Evolutionary conservation across 805 yeast species (phyloP), one percentile per base, ranked within the genome.

Genomic region (Cyberlindnera samutprakarnensis): DNA sequence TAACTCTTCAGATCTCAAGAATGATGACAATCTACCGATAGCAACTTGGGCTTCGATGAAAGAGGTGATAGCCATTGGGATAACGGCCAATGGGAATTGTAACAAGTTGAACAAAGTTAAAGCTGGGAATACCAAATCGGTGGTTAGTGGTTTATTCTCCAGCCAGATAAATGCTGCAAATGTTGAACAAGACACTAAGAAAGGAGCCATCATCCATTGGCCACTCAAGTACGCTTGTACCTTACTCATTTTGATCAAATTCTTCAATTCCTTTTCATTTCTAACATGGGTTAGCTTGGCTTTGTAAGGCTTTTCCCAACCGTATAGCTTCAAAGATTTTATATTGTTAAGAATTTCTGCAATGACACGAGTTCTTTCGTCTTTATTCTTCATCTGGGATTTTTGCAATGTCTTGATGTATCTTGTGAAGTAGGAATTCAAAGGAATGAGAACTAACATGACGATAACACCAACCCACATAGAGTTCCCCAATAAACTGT

Each of bases 391-490:
- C 97, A 92, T 92, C 59, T 87, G 96, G 6, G 66, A 56, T 53
- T 81, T 83, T 58, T 88, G 96, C 39, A 86, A 64, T 9, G 56
- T 64, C 57, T 80, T 84, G 57, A 80, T 87, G 35, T 60, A 59
- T 46, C 71, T 69, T 39, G 87, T 81, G 42, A 88, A 63, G 15
- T 64, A 54, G 3, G 85, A 78, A 51, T 88, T 87, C 30, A 85
- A 49, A 5, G 96, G 95, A 43, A 87, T 75, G 72, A 86, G 76
- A 19, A 86, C 48, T 4, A 77, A 51, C 73, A 88, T 75, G 36
- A 90, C 75, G 20, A 70, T 57, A 11, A 90, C 94, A 55, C 97
- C 97, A 25, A 94, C 80, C 95, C 96, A 85, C 94, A 88, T 87
- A n/a, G 92, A 72, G 37, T 77, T 73, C 23, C 96, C 96, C 36